These are phyloP conservation scores for Eucalyptus cloeziana DNA, from an alignment of 345 rosid genomes.

Conservation along the genomic window DNA sequence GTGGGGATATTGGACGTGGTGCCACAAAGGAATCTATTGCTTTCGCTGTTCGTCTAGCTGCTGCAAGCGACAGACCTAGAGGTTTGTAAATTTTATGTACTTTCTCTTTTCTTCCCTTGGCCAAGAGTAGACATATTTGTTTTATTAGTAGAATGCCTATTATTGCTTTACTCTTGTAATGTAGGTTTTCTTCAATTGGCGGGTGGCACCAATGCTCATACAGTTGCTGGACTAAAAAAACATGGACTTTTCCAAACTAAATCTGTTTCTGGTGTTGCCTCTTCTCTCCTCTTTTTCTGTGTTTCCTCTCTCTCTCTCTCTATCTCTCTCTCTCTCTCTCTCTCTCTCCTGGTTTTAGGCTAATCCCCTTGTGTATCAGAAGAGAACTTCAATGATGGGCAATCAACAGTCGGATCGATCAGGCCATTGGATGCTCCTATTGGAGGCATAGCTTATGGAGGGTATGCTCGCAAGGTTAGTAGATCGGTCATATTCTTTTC, in stretches of 20 bases:
- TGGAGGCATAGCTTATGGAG: slow-evolving; percentile 51
- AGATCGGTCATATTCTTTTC: background rate
- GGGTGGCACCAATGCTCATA: slow-evolving; percentile 48
- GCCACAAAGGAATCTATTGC: slow-evolving; percentile 42
- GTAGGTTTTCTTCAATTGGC: slow-evolving; percentile 56
- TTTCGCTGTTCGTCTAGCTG: slow-evolving; percentile 29
- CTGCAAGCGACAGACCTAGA: slow-evolving; percentile 30
- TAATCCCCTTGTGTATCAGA: background rate
- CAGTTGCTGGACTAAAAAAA: slow-evolving; percentile 29
- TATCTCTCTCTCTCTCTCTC: background rate
- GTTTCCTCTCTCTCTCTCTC: background rate
- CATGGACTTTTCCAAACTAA: slow-evolving; percentile 29
- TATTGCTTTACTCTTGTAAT: background rate
- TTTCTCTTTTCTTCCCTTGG: background rate
- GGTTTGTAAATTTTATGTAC: slow-evolving; percentile 8
- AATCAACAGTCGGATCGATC: background rate
- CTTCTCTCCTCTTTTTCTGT: background rate
- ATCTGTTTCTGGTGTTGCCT: slow-evolving; percentile 1
- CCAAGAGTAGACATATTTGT: background rate
- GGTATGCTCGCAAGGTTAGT: slow-evolving; percentile 47
- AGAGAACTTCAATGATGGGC: background rate
- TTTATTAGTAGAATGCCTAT: background rate
- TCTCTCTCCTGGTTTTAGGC: background rate
- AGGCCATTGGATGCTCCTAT: slow-evolving; percentile 5
- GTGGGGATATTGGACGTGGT: slow-evolving; percentile 60